Base-by-base conservation (phyloP, 2,329 filamentous ascomycete species). In the Fusarium falciforme region DNA sequence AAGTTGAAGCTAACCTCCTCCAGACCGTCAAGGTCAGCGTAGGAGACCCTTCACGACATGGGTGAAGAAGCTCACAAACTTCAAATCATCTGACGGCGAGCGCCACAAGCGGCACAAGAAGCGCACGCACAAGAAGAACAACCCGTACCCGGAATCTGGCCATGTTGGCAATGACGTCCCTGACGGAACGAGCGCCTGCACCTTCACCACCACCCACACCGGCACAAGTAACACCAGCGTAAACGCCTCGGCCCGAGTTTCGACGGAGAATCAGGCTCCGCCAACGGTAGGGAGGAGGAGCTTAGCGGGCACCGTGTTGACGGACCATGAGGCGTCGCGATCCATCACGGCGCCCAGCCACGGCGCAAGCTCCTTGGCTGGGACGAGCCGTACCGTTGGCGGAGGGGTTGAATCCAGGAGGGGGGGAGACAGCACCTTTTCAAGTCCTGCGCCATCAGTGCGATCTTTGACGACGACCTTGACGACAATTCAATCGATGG, bases 61-160 rank as follows among this genome's bases (percentile, higher is more conserved):
- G 93, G 94, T 99, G 87, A 97, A 95, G 87, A 95, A 95, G 80
- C 90, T 98, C 66, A 92, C 95, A 71, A 96, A 93, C 82, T 92
- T 98, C 84, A 98, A 97, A 83, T 88, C 86, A 6, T 93, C 92
- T 35, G 90, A 89, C 72, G 88, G 90, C 69, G 87, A 87, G 47
- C 76, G 83, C 78, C 67, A 82, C 80, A 78, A 83, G 80, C 72
- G 83, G 78, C 68, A 86, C 61, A 87, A 85, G 73, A 93, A 92
- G 83, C 87, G 86, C 57, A 81, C 84, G 20, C 85, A 87, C 60
- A 90, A 93, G 82, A 97, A 93, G 82, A 97, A 98, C 86, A 96
- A 96, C 80, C 95, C 95, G n/a, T 98, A 98, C 80, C 94, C 94
- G 10, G 89, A 96, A 77, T 97, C 94, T 3, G 93, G 93, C 67